Base-by-base conservation (phyloP, 2,329 filamentous ascomycete species). In the Aspergillus luchuensis region DNA sequence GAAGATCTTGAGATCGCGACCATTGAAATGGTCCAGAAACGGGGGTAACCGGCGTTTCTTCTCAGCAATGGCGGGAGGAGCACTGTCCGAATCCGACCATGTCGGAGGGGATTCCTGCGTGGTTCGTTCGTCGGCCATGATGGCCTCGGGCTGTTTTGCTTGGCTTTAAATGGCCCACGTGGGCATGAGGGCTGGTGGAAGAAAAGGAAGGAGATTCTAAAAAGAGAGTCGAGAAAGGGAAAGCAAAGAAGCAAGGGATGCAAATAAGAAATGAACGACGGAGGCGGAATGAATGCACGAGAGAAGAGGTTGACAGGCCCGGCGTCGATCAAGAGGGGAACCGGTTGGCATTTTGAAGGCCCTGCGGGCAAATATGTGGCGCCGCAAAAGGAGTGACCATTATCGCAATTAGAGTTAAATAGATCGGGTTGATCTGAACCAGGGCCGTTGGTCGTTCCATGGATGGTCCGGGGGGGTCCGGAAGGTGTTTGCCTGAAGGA, bases 1-100 rank as follows among this genome's bases (percentile, higher is more conserved):
- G 5, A 82, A 67, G 30, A 76, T 72, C 61, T 83, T 83, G 58
- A 83, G 68, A 56, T 83, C 81, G 51, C 74, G 74, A 2, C 61
- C 63, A 61, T 82, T 84, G 75, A 82, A 79, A 63, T 82, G 82
- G 30, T 81, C 69, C 30, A 74, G 63, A 63, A 67, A 72, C 23
- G 45, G 56, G 2, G 73, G 72, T 11, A 73, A 17, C 15, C 25
- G 47, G 25, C 47, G 47, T 30, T 50, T 50, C 47, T 50, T 50
- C 47, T 33, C 25, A 2, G 25, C 25, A n/a, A 30, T 36, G 11
- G 1, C 25, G 15, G 25, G 7, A 28, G 47, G 47, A n/a, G 25
- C 25, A n/a, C 15, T 11, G 19, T 50, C 47, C 25, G 47, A 17
- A 50, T 50, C 47, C 15, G 25, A 30, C 47, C 25, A 28, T 8